These are phyloP conservation scores for Amphicarpaea edgeworthii DNA, from an alignment of 306 rosid genomes.

Conservation along the genomic window DNA sequence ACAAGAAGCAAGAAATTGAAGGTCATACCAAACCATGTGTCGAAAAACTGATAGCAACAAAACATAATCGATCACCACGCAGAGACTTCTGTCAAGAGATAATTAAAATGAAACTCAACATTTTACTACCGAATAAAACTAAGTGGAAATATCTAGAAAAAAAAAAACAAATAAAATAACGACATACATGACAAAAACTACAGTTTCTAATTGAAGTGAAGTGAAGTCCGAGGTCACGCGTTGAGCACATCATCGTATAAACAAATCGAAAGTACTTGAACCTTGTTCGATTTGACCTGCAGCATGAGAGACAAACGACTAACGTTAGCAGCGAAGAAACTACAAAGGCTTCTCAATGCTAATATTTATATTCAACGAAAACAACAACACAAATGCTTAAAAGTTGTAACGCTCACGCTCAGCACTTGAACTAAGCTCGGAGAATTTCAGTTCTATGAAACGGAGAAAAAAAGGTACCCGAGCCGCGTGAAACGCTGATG, in stretches of 20 bases:
- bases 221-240: constrained; percentile 40
- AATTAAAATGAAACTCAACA: constrained; percentile 36
- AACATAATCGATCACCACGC: constrained; percentile 54
- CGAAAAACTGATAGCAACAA: constrained; percentile 55
- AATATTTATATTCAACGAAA: not conserved
- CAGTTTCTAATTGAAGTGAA: constrained; percentile 52
- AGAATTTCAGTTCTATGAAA: too few species aligned
- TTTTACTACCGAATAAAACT: not conserved
- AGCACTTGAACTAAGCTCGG: not conserved
- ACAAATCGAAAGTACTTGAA: constrained; percentile 1
- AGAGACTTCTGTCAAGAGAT: constrained; percentile 48
- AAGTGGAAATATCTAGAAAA: not conserved
- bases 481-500: not conserved
- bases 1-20: constrained; percentile 11
- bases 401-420: not conserved
- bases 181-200: constrained; percentile 61
- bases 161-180: constrained; percentile 1
- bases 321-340: constrained; percentile 7
- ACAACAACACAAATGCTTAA: not conserved
- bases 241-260: constrained; percentile 34
- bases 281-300: constrained; percentile 35
- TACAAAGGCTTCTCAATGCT: not conserved
- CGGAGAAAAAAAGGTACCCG: too few species aligned
- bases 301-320: constrained; percentile 30
- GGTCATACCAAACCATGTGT: constrained; percentile 63